A percentile compares a stretch with the other conserved stretches of the same genome.
Evolutionary conservation across 2,329 filamentous ascomycete genomes (phyloP).

Genomic region (Talaromyces piceae): DNA sequence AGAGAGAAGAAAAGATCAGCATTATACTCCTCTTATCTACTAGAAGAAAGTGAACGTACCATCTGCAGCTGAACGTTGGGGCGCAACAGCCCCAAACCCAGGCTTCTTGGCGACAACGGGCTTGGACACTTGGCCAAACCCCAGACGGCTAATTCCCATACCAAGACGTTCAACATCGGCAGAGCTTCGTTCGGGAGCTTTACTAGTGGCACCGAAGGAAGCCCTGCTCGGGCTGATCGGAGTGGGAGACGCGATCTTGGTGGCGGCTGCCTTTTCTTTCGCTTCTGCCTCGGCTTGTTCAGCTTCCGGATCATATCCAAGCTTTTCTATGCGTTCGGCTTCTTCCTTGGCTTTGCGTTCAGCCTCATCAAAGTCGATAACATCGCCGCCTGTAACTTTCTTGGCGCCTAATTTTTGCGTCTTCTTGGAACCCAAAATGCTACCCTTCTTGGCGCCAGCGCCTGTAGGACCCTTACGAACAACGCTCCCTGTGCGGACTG

Average conservation of each 20-base stretch:
- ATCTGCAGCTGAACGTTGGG: conserved; percentile 61
- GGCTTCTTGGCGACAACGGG: conserved; percentile 63
- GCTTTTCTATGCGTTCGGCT: conserved; percentile 87
- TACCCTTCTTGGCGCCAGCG: conserved; percentile 67
- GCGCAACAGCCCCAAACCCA: conserved; percentile 80
- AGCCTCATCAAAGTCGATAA: conserved; percentile 93
- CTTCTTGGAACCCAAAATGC: conserved; percentile 81
- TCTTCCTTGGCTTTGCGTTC: conserved; percentile 97
- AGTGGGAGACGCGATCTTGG: conserved; percentile 64
- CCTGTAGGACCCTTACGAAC: conserved; percentile 64
- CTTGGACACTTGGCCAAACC: conserved; percentile 76
- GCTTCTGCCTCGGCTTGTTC: conserved; percentile 50
- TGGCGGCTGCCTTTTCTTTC: conserved; percentile 42
- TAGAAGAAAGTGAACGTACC: conserved; percentile 44
- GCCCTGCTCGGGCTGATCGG: conserved; percentile 60
- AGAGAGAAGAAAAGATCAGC: conserved; percentile 15
- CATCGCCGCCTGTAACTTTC: conserved; percentile 67
- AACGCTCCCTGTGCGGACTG: conserved; percentile 69
- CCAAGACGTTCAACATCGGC: conserved; percentile 82
- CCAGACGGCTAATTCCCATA: conserved; percentile 77
- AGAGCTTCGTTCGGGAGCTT: conserved; percentile 48
- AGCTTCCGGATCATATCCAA: conserved; percentile 91
- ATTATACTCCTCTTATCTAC: neutral
- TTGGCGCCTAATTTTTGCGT: conserved; percentile 79
- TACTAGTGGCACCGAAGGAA: conserved; percentile 54